These are phyloP conservation scores for Vitis hybrid DNA, from an alignment of 177 flowering plant species.

Conservation along the genomic window DNA sequence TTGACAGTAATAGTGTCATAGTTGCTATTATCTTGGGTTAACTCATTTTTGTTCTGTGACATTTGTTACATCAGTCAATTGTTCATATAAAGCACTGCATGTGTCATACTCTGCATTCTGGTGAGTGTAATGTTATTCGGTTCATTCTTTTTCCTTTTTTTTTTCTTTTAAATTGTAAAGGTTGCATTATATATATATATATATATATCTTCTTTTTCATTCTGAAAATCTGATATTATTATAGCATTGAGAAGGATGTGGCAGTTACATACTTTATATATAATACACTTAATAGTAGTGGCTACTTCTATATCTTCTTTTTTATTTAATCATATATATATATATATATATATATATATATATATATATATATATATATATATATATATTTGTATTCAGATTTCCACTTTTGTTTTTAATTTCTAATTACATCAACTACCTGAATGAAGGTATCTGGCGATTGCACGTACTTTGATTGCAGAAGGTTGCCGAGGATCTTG, in stretches of 20 bases:
- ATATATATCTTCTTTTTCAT: too few relatives aligned
- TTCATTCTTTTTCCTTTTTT: background rate
- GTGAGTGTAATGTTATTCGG: too few relatives aligned
- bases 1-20: background rate
- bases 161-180: too few relatives aligned
- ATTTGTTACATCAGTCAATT: too few relatives aligned
- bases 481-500: slow-evolving; percentile 57
- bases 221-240: background rate
- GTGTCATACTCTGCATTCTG: too few relatives aligned
- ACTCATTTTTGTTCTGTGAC: background rate
- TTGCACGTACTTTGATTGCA: slow-evolving; percentile 93
- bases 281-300: background rate
- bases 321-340: too few relatives aligned
- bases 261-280: background rate
- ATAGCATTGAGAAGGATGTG: background rate
- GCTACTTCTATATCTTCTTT: background rate
- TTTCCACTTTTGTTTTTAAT: too few relatives aligned
- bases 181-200: too few relatives aligned
- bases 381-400: too few relatives aligned
- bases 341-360: too few relatives aligned
- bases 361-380: too few relatives aligned
- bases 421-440: background rate
- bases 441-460: slow-evolving; percentile 82
- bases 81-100: too few relatives aligned
- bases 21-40: background rate